phyloP scores from a whole-genome alignment of 1,139 yeast species.

The Pichia sp. region DNA sequence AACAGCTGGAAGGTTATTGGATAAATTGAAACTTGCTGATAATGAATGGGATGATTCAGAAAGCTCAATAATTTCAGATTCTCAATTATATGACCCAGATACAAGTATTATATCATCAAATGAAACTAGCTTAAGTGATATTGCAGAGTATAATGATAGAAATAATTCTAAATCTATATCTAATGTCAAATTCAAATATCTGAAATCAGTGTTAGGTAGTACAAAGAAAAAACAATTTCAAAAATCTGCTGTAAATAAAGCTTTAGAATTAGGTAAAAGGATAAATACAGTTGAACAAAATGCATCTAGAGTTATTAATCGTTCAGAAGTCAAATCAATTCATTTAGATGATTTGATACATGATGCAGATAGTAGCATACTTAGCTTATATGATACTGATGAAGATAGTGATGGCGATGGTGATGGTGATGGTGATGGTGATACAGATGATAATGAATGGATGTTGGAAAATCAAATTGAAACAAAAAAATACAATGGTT shows the following conservation, averaged over 20 bases:
- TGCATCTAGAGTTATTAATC: slow-evolving; percentile 9
- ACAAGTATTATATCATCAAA: not conserved
- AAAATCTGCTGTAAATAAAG: slow-evolving; percentile 20
- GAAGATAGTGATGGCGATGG: slow-evolving; percentile 3
- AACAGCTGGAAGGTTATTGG: slow-evolving; percentile 34
- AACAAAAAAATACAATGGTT: not conserved
- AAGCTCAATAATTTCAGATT: not conserved
- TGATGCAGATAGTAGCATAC: slow-evolving; percentile 6
- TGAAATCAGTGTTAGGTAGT: slow-evolving; percentile 18
- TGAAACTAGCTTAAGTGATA: no score
- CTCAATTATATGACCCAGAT: not conserved
- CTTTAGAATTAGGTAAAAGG: slow-evolving; percentile 22
- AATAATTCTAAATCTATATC: not conserved
- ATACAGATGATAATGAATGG: not conserved
- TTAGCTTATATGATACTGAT: slow-evolving; percentile 7
- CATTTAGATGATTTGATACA: slow-evolving; percentile 15
- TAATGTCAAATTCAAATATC: slow-evolving; percentile 17
- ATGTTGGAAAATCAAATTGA: not conserved
- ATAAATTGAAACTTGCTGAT: slow-evolving; percentile 33
- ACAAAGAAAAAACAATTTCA: slow-evolving; percentile 9
- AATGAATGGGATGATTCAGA: slow-evolving; percentile 22
- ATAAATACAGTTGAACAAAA: slow-evolving; percentile 17
- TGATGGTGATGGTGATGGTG: not conserved
- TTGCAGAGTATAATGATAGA: not conserved
- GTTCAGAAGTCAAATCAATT: slow-evolving; percentile 15